Evolutionary conservation across 495 filamentous ascomycete species (phyloP).

Genomic region (Apiosordaria backusii): DNA sequence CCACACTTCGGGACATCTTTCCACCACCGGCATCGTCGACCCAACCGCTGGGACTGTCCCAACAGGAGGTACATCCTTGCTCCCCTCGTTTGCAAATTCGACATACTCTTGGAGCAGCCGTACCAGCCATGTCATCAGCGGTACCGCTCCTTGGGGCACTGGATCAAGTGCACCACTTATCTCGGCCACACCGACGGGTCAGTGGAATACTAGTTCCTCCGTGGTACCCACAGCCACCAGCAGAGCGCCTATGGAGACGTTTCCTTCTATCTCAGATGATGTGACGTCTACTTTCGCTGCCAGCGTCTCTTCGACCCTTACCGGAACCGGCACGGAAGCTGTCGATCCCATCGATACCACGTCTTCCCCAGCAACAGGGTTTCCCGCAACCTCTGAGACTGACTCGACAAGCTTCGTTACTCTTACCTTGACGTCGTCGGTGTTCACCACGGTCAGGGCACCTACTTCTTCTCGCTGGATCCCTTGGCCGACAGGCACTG

Average conservation of each 20-base stretch:
- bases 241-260: constrained; percentile 1
- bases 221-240: not conserved
- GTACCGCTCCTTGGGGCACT: constrained; percentile 5
- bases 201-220: not conserved
- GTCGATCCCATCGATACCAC: constrained; percentile 10
- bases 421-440: constrained; percentile 14
- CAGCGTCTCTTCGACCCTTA: not conserved
- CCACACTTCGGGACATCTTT: not conserved
- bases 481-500: not conserved
- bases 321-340: constrained; percentile 1
- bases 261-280: not conserved
- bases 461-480: not conserved
- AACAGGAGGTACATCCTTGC: not conserved
- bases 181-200: not conserved
- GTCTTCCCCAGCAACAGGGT: not conserved
- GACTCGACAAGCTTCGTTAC: constrained; percentile 6
- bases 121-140: not conserved
- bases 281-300: not conserved
- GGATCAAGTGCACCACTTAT: not conserved
- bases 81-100: constrained; percentile 5
- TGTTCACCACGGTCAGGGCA: not conserved
- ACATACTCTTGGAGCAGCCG: not conserved
- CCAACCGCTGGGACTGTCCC: not conserved
- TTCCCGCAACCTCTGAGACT: not conserved
- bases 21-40: constrained; percentile 4